phyloP scores from a whole-genome alignment of 2,329 filamentous ascomycete species.

The Penicillium sp. region DNA sequence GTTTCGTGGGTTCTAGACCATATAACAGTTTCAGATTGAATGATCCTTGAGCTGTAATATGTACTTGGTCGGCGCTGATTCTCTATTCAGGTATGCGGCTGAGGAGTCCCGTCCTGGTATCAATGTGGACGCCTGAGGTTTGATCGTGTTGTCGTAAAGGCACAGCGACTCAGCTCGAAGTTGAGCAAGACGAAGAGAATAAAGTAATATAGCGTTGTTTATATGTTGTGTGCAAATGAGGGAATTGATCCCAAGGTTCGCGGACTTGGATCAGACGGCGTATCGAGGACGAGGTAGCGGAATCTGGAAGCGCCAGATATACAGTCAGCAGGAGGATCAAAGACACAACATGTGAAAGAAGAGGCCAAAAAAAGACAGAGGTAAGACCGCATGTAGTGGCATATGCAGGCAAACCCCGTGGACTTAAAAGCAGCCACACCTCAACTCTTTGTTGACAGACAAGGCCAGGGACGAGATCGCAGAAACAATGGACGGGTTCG shows the following conservation, averaged over 20 bases:
- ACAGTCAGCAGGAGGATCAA: slow-evolving; percentile 11
- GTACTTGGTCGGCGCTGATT: neutral
- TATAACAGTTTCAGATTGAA: neutral
- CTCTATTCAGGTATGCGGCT: slow-evolving; percentile 2
- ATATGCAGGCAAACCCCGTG: slow-evolving; percentile 21
- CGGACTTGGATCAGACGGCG: slow-evolving; percentile 1
- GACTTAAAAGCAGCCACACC: slow-evolving; percentile 15
- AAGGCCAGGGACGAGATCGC: slow-evolving; percentile 13
- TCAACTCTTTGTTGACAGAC: slow-evolving; percentile 15
- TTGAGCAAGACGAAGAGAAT: neutral
- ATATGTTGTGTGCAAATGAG: neutral
- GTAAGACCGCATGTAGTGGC: slow-evolving; percentile 21
- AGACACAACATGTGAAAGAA: slow-evolving; percentile 7
- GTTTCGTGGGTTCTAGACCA: neutral
- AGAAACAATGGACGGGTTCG: slow-evolving; percentile 16
- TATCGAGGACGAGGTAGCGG: neutral
- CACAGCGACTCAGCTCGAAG: neutral
- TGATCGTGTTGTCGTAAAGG: neutral
- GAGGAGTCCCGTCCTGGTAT: slow-evolving; percentile 1
- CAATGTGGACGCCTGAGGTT: slow-evolving; percentile 3
- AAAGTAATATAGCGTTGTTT: neutral
- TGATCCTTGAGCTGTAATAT: neutral
- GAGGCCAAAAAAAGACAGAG: slow-evolving; percentile 17
- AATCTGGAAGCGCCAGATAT: slow-evolving; percentile 15
- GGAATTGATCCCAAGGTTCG: neutral